Evolutionary conservation across 768 basidiomycete species (phyloP), one percentile per base, ranked within the genome.

Genomic region (Boletus coccyginus): DNA sequence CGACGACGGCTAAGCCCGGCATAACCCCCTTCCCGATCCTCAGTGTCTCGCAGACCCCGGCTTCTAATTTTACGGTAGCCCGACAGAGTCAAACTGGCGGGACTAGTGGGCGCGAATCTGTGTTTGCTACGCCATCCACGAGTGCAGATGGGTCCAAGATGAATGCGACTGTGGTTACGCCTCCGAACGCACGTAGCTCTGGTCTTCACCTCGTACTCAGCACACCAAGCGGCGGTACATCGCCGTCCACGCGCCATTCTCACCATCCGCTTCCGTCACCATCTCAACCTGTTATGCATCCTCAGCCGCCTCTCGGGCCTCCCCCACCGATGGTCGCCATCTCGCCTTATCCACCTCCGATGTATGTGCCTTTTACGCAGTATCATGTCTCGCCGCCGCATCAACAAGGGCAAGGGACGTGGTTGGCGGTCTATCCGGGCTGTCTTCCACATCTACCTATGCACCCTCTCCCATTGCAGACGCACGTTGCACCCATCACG

Each of bases 1-100:
- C 46, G 29, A 54, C 47, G 24, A 14, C 50, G 36, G 17, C 47
- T 0, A 50, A 33, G 0, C 14, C 19, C 11, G 8, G 35, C 45
- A 35, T 62, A 17, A 62, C 55, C 2, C 66, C 66, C 5, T 67
- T 67, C 16, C 61, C 64, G 11, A 66, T 67, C 10, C 57, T 67
- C 24, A 66, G 47, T 17, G 58, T 49, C 13, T 50, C 66, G 32
- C 55, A 38, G 19, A 38, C 33, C 4, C 17, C 27, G 16, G 13
- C 17, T 14, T 45, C 55, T 29, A 24, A 50, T 19, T 19, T 46
- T 33, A 27, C 50, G 39, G 10, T 6, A 11, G 14, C 32, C 5
- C 46, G 47, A 7, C 55, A 53, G 47, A 53, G 31, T 45, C 64
- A 40, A 17, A 13, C 8, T 11, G 42, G 19, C 1, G 19, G 24